These are phyloP conservation scores for Podospora comata DNA, from an alignment of 495 filamentous ascomycete genomes.

Conservation along the genomic window DNA sequence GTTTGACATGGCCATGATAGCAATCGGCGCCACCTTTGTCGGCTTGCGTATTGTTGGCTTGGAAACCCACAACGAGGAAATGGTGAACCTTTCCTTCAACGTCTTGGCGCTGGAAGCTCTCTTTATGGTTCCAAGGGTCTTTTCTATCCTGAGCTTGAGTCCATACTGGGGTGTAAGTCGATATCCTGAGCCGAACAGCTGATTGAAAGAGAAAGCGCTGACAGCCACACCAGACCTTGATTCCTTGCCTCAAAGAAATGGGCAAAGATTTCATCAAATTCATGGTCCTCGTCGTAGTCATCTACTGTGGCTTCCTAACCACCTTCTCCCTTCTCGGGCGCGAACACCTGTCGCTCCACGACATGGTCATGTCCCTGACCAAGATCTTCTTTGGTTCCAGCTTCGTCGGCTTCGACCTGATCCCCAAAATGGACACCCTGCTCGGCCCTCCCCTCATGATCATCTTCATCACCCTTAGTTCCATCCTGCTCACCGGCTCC, in stretches of 20 bases:
- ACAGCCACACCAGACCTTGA: conserved; percentile 40
- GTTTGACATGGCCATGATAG: conserved; percentile 84
- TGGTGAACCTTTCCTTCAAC: conserved; percentile 80
- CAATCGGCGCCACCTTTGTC: conserved; percentile 73
- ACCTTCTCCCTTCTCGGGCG: conserved; percentile 87
- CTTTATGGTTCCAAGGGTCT: conserved; percentile 87
- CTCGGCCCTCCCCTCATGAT: conserved; percentile 69
- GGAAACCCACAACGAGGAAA: conserved; percentile 52
- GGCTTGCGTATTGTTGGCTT: conserved; percentile 73
- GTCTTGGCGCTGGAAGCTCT: conserved; percentile 84
- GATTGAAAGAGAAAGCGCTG: not conserved
- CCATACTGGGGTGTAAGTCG: conserved; percentile 72
- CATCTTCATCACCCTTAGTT: conserved; percentile 81
- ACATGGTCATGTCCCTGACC: conserved; percentile 85
- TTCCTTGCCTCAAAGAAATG: conserved; percentile 90
- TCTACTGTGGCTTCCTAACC: conserved; percentile 85
- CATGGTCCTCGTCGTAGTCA: conserved; percentile 76
- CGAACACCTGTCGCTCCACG: conserved; percentile 63
- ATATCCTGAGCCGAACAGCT: not conserved
- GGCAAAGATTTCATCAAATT: conserved; percentile 92
- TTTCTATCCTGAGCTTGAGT: conserved; percentile 81
- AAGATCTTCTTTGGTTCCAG: conserved; percentile 78
- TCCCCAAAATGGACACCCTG: conserved; percentile 45
- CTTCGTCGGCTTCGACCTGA: conserved; percentile 71
- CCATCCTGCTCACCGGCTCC: conserved; percentile 86